These are phyloP conservation scores for Violaceomyces palustris DNA, from an alignment of 1,284 basidiomycete species.

Conservation along the genomic window DNA sequence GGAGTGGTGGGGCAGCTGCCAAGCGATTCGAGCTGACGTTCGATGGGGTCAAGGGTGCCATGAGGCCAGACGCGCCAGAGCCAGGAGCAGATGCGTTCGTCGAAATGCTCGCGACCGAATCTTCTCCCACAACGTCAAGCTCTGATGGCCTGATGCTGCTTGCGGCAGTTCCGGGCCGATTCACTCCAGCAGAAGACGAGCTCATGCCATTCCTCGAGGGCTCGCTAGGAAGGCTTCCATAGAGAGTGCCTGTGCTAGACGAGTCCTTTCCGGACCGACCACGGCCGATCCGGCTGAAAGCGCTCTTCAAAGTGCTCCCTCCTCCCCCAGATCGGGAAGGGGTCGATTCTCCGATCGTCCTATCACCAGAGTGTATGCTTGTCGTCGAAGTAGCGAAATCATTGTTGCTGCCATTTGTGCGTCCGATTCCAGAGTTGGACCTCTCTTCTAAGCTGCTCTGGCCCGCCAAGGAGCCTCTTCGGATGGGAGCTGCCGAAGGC, in stretches of 20 bases:
- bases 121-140: slow-evolving; percentile 7
- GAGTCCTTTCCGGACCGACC: slow-evolving; percentile 28
- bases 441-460: no score
- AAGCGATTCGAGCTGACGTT: slow-evolving; percentile 1
- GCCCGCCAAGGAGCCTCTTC: slow-evolving; percentile 13
- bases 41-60: slow-evolving; percentile 36
- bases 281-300: slow-evolving; percentile 37
- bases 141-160: not conserved
- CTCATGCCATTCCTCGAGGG: no score
- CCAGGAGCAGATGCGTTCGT: slow-evolving; percentile 6
- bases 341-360: slow-evolving; percentile 9
- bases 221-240: slow-evolving; percentile 28
- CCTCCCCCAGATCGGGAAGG: slow-evolving; percentile 22
- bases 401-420: no score
- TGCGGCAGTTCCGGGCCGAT: slow-evolving; percentile 16
- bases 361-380: slow-evolving; percentile 29
- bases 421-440: no score
- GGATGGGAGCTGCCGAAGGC: slow-evolving; percentile 5
- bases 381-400: slow-evolving; percentile 35
- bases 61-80: slow-evolving; percentile 16
- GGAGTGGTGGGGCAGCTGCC: not conserved
- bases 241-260: slow-evolving; percentile 23
- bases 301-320: slow-evolving; percentile 37
- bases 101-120: slow-evolving; percentile 24
- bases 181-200: slow-evolving; percentile 18